A percentile compares a stretch with the other conserved stretches of the same genome.
phyloP scores from a whole-genome alignment of 2,329 filamentous ascomycete species.

The Colletotrichum siamense region DNA sequence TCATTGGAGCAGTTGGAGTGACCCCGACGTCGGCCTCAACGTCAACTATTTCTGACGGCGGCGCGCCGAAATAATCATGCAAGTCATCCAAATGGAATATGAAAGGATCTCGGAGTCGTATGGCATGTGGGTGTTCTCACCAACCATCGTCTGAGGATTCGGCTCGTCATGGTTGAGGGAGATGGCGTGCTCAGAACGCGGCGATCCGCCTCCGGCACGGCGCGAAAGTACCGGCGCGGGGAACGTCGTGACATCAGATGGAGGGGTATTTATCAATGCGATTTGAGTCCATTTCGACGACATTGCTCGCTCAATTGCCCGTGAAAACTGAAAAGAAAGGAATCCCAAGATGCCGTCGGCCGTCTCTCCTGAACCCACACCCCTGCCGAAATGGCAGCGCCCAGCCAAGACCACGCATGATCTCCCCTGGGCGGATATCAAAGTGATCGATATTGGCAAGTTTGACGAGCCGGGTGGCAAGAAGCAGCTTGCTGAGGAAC shows the following conservation, averaged over 20 bases:
- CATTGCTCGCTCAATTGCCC: rapidly evolving
- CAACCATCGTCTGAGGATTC: background rate
- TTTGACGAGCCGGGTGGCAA: conserved; percentile 57
- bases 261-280: conserved; percentile 1
- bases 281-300: background rate
- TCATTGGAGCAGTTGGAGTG: no score
- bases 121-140: background rate
- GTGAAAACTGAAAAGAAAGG: background rate
- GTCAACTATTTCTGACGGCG: rapidly evolving
- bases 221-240: background rate
- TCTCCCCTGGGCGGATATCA: conserved; percentile 55
- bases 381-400: conserved; percentile 30
- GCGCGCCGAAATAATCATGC: background rate
- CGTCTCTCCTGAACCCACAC: background rate
- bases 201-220: background rate
- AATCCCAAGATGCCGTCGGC: conserved; percentile 15
- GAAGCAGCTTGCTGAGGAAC: conserved; percentile 53
- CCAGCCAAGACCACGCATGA: conserved; percentile 31
- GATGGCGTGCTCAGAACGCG: conserved; percentile 20
- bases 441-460: conserved; percentile 55
- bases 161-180: conserved; percentile 1
- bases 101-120: background rate
- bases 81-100: rapidly evolving
- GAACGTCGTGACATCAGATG: conserved; percentile 5
- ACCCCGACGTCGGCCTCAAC: background rate